Base-by-base conservation (phyloP, 257 asterid species). In the Nemophila menziesii region DNA sequence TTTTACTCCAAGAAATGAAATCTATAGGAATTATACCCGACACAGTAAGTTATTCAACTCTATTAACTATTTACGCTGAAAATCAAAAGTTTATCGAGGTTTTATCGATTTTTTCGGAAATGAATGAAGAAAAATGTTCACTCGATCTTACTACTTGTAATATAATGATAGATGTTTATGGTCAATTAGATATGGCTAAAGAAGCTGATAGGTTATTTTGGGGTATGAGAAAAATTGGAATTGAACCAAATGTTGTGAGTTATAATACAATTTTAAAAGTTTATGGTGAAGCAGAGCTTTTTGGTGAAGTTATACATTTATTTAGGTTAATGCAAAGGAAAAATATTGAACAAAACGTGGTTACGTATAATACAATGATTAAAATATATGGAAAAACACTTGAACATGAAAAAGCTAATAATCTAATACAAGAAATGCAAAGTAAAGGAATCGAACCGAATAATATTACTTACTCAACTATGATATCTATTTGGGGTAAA, bases 291-390 rank as follows among this genome's bases (percentile, higher is more conserved):
- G 96, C 96, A 1, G 92, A 81, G 74, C 92, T 89, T 11, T 84
- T 80, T 12, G 96, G 98, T 33, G 98, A 89, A 69, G 96, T 94
- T 9, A 80, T 89, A 64, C 96, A 89, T 68, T 54, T 89, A 61
- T 89, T 89, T 60, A 59, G 98, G 43, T 61, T 89, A 79, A 90
- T 90, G 98, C 94, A 90, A 71, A 78, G 93, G 63, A 90, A 90
- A 73, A 67, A 44, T 41, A 79, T 90, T 17, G 76, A 57, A 39
- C 98, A 90, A 48, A 90, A 90, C 20, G 96, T 78, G 13, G 93
- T 90, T n/a, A 90, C 96, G 0, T 90, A 85, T 46, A 90, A 90
- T 70, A 80, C 96, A 1, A 90, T 90, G 96, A 81, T 90, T 16
- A 79, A 72, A 80, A 78, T 85, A 3, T 85, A 85, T 27, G 98